These are phyloP conservation scores for Quercus phellos DNA, from an alignment of 331 rosid genomes.

Conservation along the genomic window DNA sequence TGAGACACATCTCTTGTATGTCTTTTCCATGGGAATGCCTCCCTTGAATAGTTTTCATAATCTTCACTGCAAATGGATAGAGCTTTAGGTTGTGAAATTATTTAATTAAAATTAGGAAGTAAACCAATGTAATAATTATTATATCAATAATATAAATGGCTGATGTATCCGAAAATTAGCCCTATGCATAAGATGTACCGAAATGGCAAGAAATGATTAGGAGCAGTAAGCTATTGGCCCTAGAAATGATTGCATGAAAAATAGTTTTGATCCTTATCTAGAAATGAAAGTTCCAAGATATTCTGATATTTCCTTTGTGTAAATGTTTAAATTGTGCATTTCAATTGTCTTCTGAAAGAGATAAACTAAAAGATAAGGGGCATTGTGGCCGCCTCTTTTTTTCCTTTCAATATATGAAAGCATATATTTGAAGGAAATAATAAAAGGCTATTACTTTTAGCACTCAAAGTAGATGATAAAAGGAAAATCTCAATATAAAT, in stretches of 20 bases:
- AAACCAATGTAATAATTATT: background rate
- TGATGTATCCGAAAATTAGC: background rate
- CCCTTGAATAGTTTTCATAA: constrained; percentile 44
- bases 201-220: background rate
- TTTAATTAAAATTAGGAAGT: background rate
- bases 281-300: background rate
- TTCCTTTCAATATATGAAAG: background rate
- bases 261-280: background rate
- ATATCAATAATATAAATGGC: background rate
- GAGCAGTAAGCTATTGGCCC: background rate
- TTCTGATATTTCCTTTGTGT: background rate
- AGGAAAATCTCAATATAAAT: background rate
- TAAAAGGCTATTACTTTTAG: background rate
- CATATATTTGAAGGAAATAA: background rate
- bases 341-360: background rate
- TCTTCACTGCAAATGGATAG: constrained; percentile 53
- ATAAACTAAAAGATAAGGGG: background rate
- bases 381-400: background rate
- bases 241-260: background rate
- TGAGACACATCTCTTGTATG: constrained; percentile 51
- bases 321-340: background rate
- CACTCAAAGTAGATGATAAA: background rate
- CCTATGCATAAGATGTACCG: background rate
- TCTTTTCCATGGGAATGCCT: constrained; percentile 69
- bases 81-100: constrained; percentile 11